Evolutionary conservation across 2,329 filamentous ascomycete species (phyloP).

Genomic region (Colletotrichum godetiae): DNA sequence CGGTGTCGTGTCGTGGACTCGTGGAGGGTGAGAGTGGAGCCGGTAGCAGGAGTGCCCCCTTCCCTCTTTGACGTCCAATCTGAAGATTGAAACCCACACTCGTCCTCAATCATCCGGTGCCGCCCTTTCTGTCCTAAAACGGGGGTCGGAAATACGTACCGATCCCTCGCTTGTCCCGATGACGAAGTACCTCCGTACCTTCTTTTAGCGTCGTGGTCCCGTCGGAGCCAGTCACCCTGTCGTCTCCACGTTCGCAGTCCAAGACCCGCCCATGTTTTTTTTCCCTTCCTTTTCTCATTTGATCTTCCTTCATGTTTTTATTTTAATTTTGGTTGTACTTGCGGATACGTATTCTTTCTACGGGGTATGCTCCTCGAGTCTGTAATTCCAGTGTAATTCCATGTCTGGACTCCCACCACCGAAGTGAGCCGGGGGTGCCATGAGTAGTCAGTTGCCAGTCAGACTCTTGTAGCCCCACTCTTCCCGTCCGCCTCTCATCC

Average conservation of each 20-base stretch:
- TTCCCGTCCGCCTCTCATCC: not conserved
- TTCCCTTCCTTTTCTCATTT: not conserved
- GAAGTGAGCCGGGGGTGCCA: not conserved
- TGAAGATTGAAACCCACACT: slow-evolving; percentile 10
- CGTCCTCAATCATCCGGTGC: not conserved
- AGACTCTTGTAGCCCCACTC: not conserved
- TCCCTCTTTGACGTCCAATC: slow-evolving; percentile 25
- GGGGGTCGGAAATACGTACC: slow-evolving; percentile 14
- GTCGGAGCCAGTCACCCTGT: slow-evolving; percentile 17
- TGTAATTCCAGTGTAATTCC: not conserved
- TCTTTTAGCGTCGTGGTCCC: slow-evolving; percentile 4
- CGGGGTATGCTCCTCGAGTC: no score
- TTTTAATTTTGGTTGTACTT: not conserved
- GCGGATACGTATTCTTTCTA: not conserved
- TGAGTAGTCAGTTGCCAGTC: not conserved
- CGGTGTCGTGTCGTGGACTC: slow-evolving; percentile 21
- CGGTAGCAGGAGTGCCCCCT: not conserved
- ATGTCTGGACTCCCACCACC: not conserved
- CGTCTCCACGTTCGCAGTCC: slow-evolving; percentile 23
- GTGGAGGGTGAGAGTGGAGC: not conserved
- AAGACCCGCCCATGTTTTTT: slow-evolving; percentile 11
- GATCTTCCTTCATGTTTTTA: not conserved
- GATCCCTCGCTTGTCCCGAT: not conserved
- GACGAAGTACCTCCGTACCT: slow-evolving; percentile 12
- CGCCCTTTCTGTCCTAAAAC: slow-evolving; percentile 11